These are phyloP conservation scores for Meyerozyma elateridarum DNA, from an alignment of 1,139 yeast species.

Conservation along the genomic window DNA sequence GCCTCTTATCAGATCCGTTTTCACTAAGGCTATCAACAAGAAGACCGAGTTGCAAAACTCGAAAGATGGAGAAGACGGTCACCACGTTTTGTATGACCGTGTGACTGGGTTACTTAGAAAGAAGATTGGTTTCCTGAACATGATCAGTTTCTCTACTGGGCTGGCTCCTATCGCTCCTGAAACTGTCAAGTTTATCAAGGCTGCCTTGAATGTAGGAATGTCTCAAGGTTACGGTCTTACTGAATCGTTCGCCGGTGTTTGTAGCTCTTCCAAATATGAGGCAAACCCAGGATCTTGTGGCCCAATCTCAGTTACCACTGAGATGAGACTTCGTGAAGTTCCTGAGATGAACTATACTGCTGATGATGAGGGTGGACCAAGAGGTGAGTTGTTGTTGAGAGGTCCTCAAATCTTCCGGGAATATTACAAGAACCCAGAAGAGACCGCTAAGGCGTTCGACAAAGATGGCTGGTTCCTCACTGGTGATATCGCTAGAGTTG, in stretches of 20 bases:
- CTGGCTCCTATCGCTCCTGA: slow-evolving; percentile 43
- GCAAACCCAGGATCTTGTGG: slow-evolving; percentile 41
- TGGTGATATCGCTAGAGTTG: slow-evolving; percentile 65
- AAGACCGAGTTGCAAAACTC: slow-evolving; percentile 28
- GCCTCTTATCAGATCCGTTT: slow-evolving; percentile 23
- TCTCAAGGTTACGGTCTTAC: slow-evolving; percentile 45
- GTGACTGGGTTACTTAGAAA: slow-evolving; percentile 21
- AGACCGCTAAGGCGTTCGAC: slow-evolving; percentile 50
- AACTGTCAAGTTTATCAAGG: slow-evolving; percentile 38
- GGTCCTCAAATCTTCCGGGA: slow-evolving; percentile 63
- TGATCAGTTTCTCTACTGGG: slow-evolving; percentile 28
- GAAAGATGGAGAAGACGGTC: slow-evolving; percentile 26
- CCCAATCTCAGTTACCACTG: slow-evolving; percentile 46
- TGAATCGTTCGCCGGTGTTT: slow-evolving; percentile 42
- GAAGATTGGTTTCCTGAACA: slow-evolving; percentile 34
- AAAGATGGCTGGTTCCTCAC: slow-evolving; percentile 73
- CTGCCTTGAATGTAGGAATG: slow-evolving; percentile 34
- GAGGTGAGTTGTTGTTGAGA: slow-evolving; percentile 59
- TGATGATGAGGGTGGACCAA: slow-evolving; percentile 29
- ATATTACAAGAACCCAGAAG: slow-evolving; percentile 56
- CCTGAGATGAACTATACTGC: slow-evolving; percentile 64
- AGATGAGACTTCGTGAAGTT: slow-evolving; percentile 58
- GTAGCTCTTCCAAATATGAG: slow-evolving; percentile 27
- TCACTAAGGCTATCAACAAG: slow-evolving; percentile 26
- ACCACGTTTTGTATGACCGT: slow-evolving; percentile 30